phyloP scores from a whole-genome alignment of 164 flowering plant species.

The Nymphaea colorata region DNA sequence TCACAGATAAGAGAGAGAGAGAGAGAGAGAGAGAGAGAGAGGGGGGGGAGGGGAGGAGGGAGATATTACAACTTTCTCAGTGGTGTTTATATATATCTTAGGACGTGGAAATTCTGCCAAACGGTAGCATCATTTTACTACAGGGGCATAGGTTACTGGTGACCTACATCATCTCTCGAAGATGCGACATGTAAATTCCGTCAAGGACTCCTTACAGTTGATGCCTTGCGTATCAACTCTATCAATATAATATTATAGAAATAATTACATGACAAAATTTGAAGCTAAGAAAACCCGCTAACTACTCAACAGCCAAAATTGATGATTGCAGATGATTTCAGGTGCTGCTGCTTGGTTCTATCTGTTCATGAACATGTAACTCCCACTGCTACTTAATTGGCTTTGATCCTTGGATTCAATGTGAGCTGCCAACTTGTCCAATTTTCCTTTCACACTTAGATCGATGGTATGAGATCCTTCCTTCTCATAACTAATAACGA shows the following conservation, averaged over 20 bases:
- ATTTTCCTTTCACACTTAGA: slow-evolving; percentile 13
- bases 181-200: neutral
- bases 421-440: slow-evolving; percentile 10
- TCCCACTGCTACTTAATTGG: neutral
- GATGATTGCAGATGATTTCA: neutral
- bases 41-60: too few relatives aligned
- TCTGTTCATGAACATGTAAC: neutral
- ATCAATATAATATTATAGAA: neutral
- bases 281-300: too few relatives aligned
- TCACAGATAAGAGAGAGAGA: too few relatives aligned
- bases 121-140: neutral
- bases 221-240: neutral
- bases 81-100: too few relatives aligned
- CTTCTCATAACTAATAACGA: slow-evolving; percentile 9
- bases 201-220: neutral
- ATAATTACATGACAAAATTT: neutral
- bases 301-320: neutral
- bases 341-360: neutral
- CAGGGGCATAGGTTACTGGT: neutral
- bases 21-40: too few relatives aligned
- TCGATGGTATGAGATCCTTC: slow-evolving; percentile 12
- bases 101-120: too few relatives aligned
- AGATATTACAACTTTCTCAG: too few relatives aligned
- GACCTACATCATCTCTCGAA: neutral
- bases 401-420: slow-evolving; percentile 11